Conservation (phyloP, 2,329 filamentous ascomycete species). For the Alternaria brassicicola region DNA sequence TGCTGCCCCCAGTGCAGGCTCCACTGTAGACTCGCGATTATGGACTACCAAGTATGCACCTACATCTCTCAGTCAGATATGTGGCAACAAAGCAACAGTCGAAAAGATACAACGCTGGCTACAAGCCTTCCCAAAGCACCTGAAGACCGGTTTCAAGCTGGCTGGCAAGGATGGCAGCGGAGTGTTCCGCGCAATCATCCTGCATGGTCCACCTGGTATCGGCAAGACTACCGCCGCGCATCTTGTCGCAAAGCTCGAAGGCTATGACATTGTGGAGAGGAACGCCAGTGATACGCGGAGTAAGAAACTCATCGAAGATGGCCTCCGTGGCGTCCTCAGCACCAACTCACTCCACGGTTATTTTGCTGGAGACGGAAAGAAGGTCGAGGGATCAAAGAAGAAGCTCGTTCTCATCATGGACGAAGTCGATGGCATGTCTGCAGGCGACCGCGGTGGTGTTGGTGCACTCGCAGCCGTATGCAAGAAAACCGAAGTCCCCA, state of each 20-base stretch:
- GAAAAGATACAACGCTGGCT: slow-evolving; percentile 92
- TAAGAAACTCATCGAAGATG: slow-evolving; percentile 91
- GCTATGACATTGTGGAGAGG: slow-evolving; percentile 90
- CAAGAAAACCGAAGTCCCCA: slow-evolving; percentile 91
- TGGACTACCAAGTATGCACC: slow-evolving; percentile 98
- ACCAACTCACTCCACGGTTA: slow-evolving; percentile 92
- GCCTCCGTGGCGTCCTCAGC: slow-evolving; percentile 87
- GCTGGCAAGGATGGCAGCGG: slow-evolving; percentile 85
- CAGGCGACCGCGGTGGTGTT: slow-evolving; percentile 92
- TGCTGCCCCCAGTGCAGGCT: slow-evolving; percentile 25
- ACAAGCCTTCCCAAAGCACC: slow-evolving; percentile 76
- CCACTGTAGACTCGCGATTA: slow-evolving; percentile 54
- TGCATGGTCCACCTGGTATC: slow-evolving; percentile 93
- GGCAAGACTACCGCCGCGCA: slow-evolving; percentile 98
- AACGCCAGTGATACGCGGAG: slow-evolving; percentile 96
- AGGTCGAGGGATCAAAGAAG: slow-evolving; percentile 80
- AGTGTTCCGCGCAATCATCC: slow-evolving; percentile 84
- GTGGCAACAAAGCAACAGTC: slow-evolving; percentile 89
- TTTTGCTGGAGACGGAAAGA: slow-evolving; percentile 83
- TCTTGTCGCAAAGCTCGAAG: slow-evolving; percentile 88
- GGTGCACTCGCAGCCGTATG: slow-evolving; percentile 92
- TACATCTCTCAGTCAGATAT: slow-evolving; percentile 82
- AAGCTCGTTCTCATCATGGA: slow-evolving; percentile 98
- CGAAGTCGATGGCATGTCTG: slow-evolving; percentile 98
- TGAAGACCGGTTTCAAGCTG: slow-evolving; percentile 80